Evolutionary conservation across 306 rosid species (phyloP), one percentile per base, ranked within the genome.

Genomic region (Phaseolus lunatus): DNA sequence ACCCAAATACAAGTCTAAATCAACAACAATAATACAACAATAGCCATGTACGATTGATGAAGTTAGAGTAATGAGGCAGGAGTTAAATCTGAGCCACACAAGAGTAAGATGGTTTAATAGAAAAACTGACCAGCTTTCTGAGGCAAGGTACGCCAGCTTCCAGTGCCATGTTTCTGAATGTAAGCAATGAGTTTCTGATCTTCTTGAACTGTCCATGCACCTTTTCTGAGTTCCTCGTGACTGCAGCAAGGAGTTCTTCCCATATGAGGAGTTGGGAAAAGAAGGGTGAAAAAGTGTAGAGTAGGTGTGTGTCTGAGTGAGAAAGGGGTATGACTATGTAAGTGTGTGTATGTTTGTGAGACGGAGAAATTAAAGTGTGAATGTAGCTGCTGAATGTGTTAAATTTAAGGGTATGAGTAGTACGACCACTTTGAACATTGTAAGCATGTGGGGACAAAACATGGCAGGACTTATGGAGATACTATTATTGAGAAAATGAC

Each of bases 111-210:
- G 33, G 63, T 13, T 57, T 1, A 57, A 11, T 24, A 1, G 26
- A 23, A 56, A 57, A 22, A 26, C 7, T 19, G 19, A 65, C 80
- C 80, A 2, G 80, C 80, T 65, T 77, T 66, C 9, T 65, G 44
- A 16, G 80, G 67, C 66, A 77, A 37, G 56, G 74, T 64, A 5
- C 80, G 80, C 80, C 80, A 77, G 66, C 31, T 52, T 77, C 81
- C 81, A 5, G 67, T 35, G 67, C 81, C 81, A 66, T 66, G 29
- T 37, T 9, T 39, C 45, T 77, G 22, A 39, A 77, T 66, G 74
- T 66, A 66, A 35, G 74, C 52, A 14, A 52, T 16, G 3, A 77
- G 74, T 53, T 37, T 66, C 67, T 65, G 67, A 20, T 77, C 81
- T 77, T 77, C 81, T 52, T 77, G 66, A 77, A 39, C 67, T 0